These are phyloP conservation scores for Solanum infundibuliforme DNA, from an alignment of 257 asterid species.

Conservation along the genomic window DNA sequence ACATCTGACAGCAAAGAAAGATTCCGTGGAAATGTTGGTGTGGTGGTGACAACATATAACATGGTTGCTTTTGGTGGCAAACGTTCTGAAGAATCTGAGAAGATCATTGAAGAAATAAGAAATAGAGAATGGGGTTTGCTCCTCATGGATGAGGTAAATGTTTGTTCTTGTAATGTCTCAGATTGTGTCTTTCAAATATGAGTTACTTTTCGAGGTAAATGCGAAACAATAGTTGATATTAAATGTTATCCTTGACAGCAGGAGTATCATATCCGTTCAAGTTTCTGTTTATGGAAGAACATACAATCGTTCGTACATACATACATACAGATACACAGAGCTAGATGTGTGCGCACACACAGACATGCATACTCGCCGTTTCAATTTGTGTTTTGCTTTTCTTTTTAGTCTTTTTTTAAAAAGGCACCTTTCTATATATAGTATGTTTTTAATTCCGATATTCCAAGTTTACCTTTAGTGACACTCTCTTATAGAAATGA, in stretches of 20 bases:
- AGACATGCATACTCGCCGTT: neutral
- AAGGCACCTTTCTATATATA: neutral
- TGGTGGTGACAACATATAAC: slow-evolving; percentile 94
- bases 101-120: slow-evolving; percentile 94
- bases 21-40: slow-evolving; percentile 96
- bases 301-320: neutral
- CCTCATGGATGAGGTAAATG: slow-evolving; percentile 89
- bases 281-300: neutral
- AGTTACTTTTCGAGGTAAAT: neutral
- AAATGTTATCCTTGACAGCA: neutral
- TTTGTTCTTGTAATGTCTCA: neutral
- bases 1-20: slow-evolving; percentile 99
- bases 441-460: neutral
- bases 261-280: neutral
- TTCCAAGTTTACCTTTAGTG: neutral
- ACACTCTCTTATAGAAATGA: neutral
- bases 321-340: neutral
- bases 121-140: slow-evolving; percentile 98
- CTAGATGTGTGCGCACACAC: neutral
- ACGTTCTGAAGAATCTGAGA: slow-evolving; percentile 99
- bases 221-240: neutral
- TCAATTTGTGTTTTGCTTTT: neutral
- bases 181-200: neutral
- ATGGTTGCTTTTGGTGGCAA: slow-evolving; percentile 99
- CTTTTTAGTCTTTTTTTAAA: neutral